Conservation (phyloP, 164 flowering plant genomes). For the Dillenia suffruticosa region DNA sequence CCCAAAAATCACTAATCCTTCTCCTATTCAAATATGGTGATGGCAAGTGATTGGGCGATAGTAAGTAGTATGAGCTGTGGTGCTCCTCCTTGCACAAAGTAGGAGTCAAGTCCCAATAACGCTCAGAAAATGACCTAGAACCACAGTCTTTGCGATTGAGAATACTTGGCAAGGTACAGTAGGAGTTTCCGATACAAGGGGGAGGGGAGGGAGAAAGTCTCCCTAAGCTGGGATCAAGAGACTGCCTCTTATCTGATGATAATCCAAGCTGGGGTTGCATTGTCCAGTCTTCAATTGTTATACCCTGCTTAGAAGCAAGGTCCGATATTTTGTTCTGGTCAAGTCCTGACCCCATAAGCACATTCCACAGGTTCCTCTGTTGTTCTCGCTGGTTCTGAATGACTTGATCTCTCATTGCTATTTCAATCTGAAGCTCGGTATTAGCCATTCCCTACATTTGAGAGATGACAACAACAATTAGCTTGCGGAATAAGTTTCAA, state of each 20-base stretch:
- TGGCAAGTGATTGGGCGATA: constrained; percentile 47
- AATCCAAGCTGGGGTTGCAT: constrained; percentile 18
- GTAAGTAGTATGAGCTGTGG: constrained; percentile 44
- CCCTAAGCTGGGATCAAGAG: constrained; percentile 19
- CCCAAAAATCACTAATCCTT: constrained; percentile 27
- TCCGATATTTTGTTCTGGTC: constrained; percentile 64
- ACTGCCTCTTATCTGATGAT: constrained; percentile 23
- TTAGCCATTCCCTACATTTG: constrained; percentile 77
- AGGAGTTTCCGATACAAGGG: constrained; percentile 22
- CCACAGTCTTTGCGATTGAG: constrained; percentile 31
- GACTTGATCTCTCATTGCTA: constrained; percentile 88
- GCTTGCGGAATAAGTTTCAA: too few relatives aligned
- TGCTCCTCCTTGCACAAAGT: constrained; percentile 56
- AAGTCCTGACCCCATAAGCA: constrained; percentile 70
- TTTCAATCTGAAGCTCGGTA: constrained; percentile 88
- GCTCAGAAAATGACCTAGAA: constrained; percentile 22
- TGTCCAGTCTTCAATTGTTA: constrained; percentile 64
- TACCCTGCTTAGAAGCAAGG: constrained; percentile 65
- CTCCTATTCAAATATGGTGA: constrained; percentile 29
- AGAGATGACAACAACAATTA: not conserved
- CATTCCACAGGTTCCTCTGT: constrained; percentile 72
- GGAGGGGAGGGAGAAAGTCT: constrained; percentile 18
- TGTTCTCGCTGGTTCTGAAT: constrained; percentile 74
- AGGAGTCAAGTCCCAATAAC: constrained; percentile 28
- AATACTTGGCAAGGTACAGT: constrained; percentile 29